Evolutionary conservation across 768 basidiomycete genomes (phyloP).

Genomic region (Postia placenta): DNA sequence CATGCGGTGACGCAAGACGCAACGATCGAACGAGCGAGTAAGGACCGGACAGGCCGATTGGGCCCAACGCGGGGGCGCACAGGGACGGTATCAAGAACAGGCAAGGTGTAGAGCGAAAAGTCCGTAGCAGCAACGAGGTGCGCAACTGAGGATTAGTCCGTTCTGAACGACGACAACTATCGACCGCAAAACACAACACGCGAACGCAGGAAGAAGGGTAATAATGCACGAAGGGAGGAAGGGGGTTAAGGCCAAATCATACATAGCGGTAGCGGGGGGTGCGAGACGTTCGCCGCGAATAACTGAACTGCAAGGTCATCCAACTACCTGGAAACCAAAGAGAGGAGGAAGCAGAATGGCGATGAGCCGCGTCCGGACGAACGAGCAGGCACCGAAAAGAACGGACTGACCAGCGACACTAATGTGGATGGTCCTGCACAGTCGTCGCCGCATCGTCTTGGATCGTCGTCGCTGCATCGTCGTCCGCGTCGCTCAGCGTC

Average conservation of each 20-base stretch:
- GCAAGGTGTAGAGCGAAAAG: slow-evolving; percentile 2
- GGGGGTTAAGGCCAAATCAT: slow-evolving; percentile 4
- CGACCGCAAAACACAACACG: slow-evolving; percentile 1
- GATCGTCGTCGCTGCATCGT: slow-evolving; percentile 18
- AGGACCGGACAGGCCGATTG: slow-evolving; percentile 6
- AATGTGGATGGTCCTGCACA: slow-evolving; percentile 35
- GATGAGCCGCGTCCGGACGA: background rate
- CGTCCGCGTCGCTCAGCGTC: slow-evolving; percentile 45
- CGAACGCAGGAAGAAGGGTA: slow-evolving; percentile 4
- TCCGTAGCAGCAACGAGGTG: slow-evolving; percentile 6
- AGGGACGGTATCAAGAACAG: slow-evolving; percentile 6
- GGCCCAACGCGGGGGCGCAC: slow-evolving; percentile 3
- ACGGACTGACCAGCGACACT: slow-evolving; percentile 4
- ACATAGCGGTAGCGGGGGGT: slow-evolving; percentile 1
- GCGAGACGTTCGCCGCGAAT: background rate
- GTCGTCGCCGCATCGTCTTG: slow-evolving; percentile 33
- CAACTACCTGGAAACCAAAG: background rate
- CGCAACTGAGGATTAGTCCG: slow-evolving; percentile 3
- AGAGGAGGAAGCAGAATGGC: background rate
- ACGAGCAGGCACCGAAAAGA: slow-evolving; percentile 3
- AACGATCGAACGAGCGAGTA: slow-evolving; percentile 1
- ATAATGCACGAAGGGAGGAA: slow-evolving; percentile 7
- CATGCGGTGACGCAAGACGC: slow-evolving; percentile 3
- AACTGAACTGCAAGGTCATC: slow-evolving; percentile 4
- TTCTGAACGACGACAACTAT: slow-evolving; percentile 1